Base-by-base conservation (phyloP, 805 yeast genomes). In the Cephaloascus albidus region DNA sequence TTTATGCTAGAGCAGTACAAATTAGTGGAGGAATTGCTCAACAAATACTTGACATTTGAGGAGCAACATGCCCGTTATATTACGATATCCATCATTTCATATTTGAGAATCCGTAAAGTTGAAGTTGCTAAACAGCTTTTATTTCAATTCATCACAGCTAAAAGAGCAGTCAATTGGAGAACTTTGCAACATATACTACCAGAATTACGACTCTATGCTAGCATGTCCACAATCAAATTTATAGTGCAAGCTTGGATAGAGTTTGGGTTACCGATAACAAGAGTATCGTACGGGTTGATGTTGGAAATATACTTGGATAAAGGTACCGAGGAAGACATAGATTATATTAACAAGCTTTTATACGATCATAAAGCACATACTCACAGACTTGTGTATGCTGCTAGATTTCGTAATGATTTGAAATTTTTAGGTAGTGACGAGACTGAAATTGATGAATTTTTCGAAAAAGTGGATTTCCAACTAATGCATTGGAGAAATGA, bases 121-220 rank as follows among this genome's bases (percentile, higher is more conserved):
- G 55, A 51, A 31, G 39, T 51, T 16, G 52, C 58, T 15, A 51
- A 51, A 38, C 58, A 51, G 20, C 40, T 53, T 1, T 39, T 53
- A 1, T 46, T 49, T 31, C 56, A 53, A 33, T 51, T 53, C 54
- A 45, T 51, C 3, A 40, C 42, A 6, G 43, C 50, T 1, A 45
- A 51, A 18, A 45, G 46, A 38, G 55, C 57, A 10, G 49, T 52
- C 38, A 45, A 49, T 37, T 40, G 43, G 2, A 32, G 40, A 18
- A 50, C 55, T 2, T 18, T 52, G 1, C 43, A 46, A 36, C 43
- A 37, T 14, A 51, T 48, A 28, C 23, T 52, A 19, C 41, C 35
- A 30, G 40, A 41, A 14, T 45, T 54, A 3, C 40, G 40, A 10
- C 37, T 43, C 18, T 47, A 43, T 2, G 41, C 50, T 1, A 45